phyloP scores from a whole-genome alignment of 352 stramenopile genomes.

The Pythium utonaiense region DNA sequence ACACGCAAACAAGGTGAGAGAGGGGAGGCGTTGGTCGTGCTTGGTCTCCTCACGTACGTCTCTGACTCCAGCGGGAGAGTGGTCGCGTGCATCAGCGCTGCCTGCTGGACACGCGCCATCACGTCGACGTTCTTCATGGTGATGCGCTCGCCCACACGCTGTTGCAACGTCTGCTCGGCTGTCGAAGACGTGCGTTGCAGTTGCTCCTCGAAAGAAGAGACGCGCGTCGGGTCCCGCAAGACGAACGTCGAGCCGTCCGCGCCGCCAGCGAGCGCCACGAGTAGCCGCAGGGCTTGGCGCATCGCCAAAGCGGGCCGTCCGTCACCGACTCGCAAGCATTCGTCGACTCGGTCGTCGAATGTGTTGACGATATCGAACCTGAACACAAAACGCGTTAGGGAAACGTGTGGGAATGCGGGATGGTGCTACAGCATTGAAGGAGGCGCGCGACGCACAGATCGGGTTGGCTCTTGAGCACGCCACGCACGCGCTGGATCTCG shows the following conservation, averaged over 20 bases:
- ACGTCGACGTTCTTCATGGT: constrained; percentile 46
- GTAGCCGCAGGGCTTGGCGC: constrained; percentile 38
- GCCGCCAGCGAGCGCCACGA: constrained; percentile 54
- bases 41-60: constrained; percentile 22
- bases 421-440: background rate
- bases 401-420: too few relatives aligned
- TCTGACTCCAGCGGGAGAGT: constrained; percentile 35
- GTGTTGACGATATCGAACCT: constrained; percentile 16
- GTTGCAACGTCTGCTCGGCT: background rate
- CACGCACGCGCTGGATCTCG: constrained; percentile 9
- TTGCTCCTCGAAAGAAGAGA: background rate
- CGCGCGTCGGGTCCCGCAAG: constrained; percentile 42
- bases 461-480: constrained; percentile 3
- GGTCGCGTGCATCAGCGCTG: constrained; percentile 15
- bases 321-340: constrained; percentile 8
- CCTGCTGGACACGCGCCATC: constrained; percentile 36
- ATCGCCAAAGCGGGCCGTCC: constrained; percentile 9
- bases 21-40: background rate
- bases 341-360: constrained; percentile 18
- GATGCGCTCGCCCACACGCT: constrained; percentile 53
- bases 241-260: constrained; percentile 55
- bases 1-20: background rate
- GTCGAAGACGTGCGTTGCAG: background rate
- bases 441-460: constrained; percentile 12
- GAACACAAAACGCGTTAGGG: too few relatives aligned